A percentile compares a stretch with the other conserved stretches of the same genome.
These are phyloP conservation scores for Xylaria venustula DNA, from an alignment of 495 filamentous ascomycete genomes.

Conservation along the genomic window DNA sequence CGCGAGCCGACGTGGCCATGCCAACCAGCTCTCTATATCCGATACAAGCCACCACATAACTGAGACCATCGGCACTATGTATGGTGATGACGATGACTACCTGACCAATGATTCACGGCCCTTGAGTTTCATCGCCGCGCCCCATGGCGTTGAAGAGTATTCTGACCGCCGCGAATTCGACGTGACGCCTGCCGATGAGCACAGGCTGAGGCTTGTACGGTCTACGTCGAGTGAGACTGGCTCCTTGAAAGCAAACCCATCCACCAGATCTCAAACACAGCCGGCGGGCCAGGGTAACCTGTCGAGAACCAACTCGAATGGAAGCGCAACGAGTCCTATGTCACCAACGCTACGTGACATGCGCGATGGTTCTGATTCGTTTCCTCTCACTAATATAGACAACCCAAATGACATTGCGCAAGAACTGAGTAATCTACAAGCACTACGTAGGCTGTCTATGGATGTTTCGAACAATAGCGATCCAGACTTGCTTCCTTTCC, in stretches of 20 bases:
- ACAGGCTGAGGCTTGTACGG: slow-evolving; percentile 39
- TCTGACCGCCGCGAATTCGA: slow-evolving; percentile 21
- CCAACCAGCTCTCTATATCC: slow-evolving; percentile 55
- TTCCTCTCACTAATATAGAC: slow-evolving; percentile 88
- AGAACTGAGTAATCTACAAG: slow-evolving; percentile 92
- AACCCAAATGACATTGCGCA: slow-evolving; percentile 90
- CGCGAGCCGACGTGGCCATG: slow-evolving; percentile 55
- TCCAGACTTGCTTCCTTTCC: slow-evolving; percentile 88
- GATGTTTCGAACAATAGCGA: slow-evolving; percentile 88
- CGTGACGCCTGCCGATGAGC: slow-evolving; percentile 31
- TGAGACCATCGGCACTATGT: slow-evolving; percentile 95
- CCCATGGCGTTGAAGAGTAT: slow-evolving; percentile 38
- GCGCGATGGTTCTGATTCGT: slow-evolving; percentile 66
- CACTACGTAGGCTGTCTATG: slow-evolving; percentile 97
- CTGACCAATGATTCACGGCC: slow-evolving; percentile 42
- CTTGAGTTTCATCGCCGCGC: slow-evolving; percentile 45
- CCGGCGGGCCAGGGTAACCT: slow-evolving; percentile 40
- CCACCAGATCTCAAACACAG: slow-evolving; percentile 39
- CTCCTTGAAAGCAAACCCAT: slow-evolving; percentile 20
- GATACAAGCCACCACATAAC: slow-evolving; percentile 90
- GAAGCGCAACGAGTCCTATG: slow-evolving; percentile 33
- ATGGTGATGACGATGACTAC: slow-evolving; percentile 75
- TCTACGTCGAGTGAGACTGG: slow-evolving; percentile 41
- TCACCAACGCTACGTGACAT: slow-evolving; percentile 55
- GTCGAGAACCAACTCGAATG: slow-evolving; percentile 44